A percentile compares a stretch with the other conserved stretches of the same genome.
These are phyloP conservation scores for Alternaria sp. DNA, from an alignment of 2,329 filamentous ascomycete genomes.

Conservation along the genomic window DNA sequence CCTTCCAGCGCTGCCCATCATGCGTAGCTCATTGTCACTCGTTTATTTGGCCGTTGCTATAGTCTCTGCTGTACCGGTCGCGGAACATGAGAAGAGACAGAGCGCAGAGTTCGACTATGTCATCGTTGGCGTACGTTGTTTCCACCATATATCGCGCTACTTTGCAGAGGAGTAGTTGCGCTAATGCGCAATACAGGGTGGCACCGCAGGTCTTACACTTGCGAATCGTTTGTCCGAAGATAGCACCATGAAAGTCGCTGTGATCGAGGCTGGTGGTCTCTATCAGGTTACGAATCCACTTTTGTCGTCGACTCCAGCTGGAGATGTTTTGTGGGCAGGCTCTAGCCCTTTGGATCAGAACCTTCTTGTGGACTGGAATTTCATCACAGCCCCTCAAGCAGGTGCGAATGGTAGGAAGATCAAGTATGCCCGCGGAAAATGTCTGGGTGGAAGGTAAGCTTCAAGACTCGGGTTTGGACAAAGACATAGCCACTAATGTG, in stretches of 20 bases:
- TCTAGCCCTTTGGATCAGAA: conserved; percentile 30
- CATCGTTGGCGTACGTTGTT: conserved; percentile 20
- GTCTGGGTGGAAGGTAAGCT: conserved; percentile 36
- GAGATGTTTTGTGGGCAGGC: conserved; percentile 30
- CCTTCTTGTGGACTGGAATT: conserved; percentile 40
- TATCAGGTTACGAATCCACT: conserved; percentile 28
- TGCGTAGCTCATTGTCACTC: conserved; percentile 15
- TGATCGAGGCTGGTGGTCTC: conserved; percentile 34
- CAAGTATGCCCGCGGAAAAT: conserved; percentile 42
- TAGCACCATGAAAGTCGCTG: conserved; percentile 20
- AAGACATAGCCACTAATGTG: not conserved
- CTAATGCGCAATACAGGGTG: conserved; percentile 1
- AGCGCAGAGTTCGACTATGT: conserved; percentile 28
- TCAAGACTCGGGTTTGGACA: not conserved
- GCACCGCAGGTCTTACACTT: conserved; percentile 5
- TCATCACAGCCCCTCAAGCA: conserved; percentile 38
- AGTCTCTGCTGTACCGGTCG: conserved; percentile 6
- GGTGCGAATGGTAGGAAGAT: conserved; percentile 25
- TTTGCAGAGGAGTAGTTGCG: not conserved
- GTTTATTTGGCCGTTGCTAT: not conserved
- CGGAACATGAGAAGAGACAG: conserved; percentile 8
- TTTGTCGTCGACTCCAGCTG: conserved; percentile 25
- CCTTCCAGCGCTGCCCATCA: not conserved
- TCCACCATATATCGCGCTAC: not conserved
- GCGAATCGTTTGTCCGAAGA: conserved; percentile 5